These are phyloP conservation scores for Acanthamoeba rhysodes DNA, from an alignment of 208 protist species.

Conservation along the genomic window DNA sequence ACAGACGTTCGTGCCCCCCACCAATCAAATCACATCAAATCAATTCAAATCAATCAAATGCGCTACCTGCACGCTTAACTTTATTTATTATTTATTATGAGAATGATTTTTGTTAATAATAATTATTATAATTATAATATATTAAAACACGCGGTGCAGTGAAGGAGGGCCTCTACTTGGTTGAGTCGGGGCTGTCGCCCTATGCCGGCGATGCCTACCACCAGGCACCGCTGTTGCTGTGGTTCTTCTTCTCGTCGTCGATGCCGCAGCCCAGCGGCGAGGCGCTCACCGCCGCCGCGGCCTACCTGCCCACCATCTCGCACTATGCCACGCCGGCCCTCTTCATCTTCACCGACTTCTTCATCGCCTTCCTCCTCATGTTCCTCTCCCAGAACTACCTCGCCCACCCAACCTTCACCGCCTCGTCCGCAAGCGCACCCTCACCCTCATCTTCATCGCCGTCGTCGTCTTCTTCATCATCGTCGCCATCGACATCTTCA, in stretches of 20 bases:
- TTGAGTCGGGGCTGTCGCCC: slow-evolving; percentile 49
- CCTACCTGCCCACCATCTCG: background rate
- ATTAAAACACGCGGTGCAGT: background rate
- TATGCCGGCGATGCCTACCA: slow-evolving; percentile 75
- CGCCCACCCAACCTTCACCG: slow-evolving; percentile 65
- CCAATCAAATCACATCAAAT: background rate
- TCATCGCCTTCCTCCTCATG: slow-evolving; percentile 75
- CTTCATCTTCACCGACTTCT: slow-evolving; percentile 66
- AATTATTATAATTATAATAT: background rate
- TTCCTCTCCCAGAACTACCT: slow-evolving; percentile 61
- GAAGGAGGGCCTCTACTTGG: slow-evolving; percentile 66
- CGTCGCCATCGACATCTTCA: background rate
- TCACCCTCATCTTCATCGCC: background rate
- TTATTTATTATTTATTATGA: background rate
- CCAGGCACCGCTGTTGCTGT: slow-evolving; percentile 71
- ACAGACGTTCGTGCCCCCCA: background rate
- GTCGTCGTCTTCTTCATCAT: background rate
- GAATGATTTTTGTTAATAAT: background rate
- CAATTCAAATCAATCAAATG: too few species aligned
- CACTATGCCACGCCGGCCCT: slow-evolving; percentile 34
- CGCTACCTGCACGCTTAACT: too few species aligned
- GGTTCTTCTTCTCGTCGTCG: slow-evolving; percentile 61
- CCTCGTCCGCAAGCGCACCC: slow-evolving; percentile 7
- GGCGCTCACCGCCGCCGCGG: background rate
- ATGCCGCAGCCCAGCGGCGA: background rate